These are phyloP conservation scores for Fusarium tuaranense DNA, from an alignment of 2,329 filamentous ascomycete genomes.

Conservation along the genomic window DNA sequence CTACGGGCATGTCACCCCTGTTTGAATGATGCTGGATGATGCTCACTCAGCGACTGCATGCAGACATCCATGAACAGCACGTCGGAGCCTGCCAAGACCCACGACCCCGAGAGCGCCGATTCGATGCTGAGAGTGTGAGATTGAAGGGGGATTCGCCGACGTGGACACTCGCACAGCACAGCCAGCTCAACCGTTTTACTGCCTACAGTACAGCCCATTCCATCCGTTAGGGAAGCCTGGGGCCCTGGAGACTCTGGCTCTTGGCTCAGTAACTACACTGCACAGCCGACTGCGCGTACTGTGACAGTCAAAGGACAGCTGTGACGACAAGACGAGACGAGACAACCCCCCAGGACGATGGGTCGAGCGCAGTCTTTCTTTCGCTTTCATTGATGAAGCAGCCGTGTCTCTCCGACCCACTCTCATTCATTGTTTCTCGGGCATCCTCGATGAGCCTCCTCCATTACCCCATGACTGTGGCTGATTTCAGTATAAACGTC, in stretches of 20 bases:
- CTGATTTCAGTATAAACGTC: constrained; percentile 38
- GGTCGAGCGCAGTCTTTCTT: background rate
- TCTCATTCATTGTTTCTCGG: constrained; percentile 17
- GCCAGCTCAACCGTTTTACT: constrained; percentile 7
- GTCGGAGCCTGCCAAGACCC: constrained; percentile 15
- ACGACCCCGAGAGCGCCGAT: constrained; percentile 22
- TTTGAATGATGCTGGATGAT: constrained; percentile 15
- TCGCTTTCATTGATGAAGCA: background rate
- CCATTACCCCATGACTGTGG: constrained; percentile 27
- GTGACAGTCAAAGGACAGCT: background rate
- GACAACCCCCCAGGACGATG: constrained; percentile 7
- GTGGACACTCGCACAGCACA: constrained; percentile 17
- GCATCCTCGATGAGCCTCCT: constrained; percentile 15
- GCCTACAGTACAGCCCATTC: background rate
- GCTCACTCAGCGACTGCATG: constrained; percentile 6
- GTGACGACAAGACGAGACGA: constrained; percentile 22
- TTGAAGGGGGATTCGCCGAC: constrained; percentile 35
- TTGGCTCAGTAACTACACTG: constrained; percentile 15
- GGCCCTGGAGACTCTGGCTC: background rate
- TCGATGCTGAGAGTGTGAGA: constrained; percentile 25
- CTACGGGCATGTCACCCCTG: constrained; percentile 24
- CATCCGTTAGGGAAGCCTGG: constrained; percentile 1
- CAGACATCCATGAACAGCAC: constrained; percentile 14
- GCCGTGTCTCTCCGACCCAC: constrained; percentile 13
- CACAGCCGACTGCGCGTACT: background rate